Evolutionary conservation across 2,329 filamentous ascomycete genomes (phyloP).

Genomic region (Cytospora piceicola): DNA sequence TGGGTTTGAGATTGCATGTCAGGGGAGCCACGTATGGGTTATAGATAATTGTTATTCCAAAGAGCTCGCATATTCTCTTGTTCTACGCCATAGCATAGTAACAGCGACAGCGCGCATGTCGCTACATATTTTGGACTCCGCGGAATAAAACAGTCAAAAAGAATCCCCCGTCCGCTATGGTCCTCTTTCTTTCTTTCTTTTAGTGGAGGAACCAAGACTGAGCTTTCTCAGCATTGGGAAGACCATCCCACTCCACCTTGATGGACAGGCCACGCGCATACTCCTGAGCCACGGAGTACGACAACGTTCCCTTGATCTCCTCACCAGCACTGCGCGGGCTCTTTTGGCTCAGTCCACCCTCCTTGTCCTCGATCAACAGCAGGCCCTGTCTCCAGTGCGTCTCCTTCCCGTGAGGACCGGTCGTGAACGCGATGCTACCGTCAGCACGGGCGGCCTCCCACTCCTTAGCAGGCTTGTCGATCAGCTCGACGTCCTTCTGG

Average conservation of each 20-base stretch:
- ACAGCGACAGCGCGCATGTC: background rate
- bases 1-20: background rate
- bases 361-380: slow-evolving; percentile 67
- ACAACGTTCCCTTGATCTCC: slow-evolving; percentile 67
- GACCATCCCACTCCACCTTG: slow-evolving; percentile 61
- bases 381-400: slow-evolving; percentile 94
- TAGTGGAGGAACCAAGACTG: slow-evolving; percentile 59
- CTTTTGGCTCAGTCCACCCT: slow-evolving; percentile 41
- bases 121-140: background rate
- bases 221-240: slow-evolving; percentile 37
- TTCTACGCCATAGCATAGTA: background rate
- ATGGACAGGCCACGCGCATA: slow-evolving; percentile 72
- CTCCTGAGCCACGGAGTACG: slow-evolving; percentile 70
- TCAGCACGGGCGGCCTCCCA: slow-evolving; percentile 62
- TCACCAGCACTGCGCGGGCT: slow-evolving; percentile 55
- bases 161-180: background rate
- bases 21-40: background rate
- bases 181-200: slow-evolving; percentile 30
- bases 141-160: background rate
- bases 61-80: background rate
- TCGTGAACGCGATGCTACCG: slow-evolving; percentile 82
- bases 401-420: slow-evolving; percentile 72
- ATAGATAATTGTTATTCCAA: background rate
- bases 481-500: slow-evolving; percentile 50
- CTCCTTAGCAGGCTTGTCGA: slow-evolving; percentile 61